Percentiles rank a stretch among this genome's conserved stretches.
Conservation (phyloP, 2,329 filamentous ascomycete species). For the Fusarium sp. region DNA sequence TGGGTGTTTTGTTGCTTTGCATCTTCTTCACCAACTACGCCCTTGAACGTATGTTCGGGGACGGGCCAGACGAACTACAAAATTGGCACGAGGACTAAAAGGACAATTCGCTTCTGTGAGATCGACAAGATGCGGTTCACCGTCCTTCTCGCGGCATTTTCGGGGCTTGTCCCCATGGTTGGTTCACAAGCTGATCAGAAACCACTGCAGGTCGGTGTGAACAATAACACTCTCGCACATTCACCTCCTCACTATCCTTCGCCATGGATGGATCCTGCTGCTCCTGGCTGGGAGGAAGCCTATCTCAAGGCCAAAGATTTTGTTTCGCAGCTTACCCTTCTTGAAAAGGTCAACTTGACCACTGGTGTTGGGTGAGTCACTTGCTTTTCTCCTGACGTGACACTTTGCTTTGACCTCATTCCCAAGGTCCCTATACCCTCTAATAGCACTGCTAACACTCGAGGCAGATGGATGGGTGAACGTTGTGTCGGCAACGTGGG, state of each 20-base stretch:
- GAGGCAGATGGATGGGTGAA: conserved; percentile 62
- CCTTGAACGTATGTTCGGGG: background rate
- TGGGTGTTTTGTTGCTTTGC: background rate
- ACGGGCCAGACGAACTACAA: no score
- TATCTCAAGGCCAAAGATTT: conserved; percentile 82
- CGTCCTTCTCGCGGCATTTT: conserved; percentile 13
- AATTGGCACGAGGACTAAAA: no score
- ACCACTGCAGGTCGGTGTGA: conserved; percentile 2
- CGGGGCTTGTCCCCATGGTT: conserved; percentile 14
- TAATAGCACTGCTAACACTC: background rate
- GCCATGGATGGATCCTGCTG: conserved; percentile 84
- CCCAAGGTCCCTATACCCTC: background rate
- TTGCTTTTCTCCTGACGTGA: background rate
- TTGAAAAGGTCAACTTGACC: conserved; percentile 95
- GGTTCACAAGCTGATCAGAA: conserved; percentile 39
- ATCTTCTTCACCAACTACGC: background rate
- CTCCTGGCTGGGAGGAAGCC: conserved; percentile 79
- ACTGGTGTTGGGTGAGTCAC: conserved; percentile 82
- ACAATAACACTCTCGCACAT: conserved; percentile 45
- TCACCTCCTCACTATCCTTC: conserved; percentile 81
- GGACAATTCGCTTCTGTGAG: background rate
- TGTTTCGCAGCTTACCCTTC: conserved; percentile 83
- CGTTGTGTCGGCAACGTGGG: conserved; percentile 83
- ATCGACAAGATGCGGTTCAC: conserved; percentile 29
- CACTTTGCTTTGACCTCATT: conserved; percentile 40